Evolutionary conservation across 192 early-diverging fungal species (phyloP), one percentile per base, ranked within the genome.

Genomic region (Thoreauomyces humboldtii): DNA sequence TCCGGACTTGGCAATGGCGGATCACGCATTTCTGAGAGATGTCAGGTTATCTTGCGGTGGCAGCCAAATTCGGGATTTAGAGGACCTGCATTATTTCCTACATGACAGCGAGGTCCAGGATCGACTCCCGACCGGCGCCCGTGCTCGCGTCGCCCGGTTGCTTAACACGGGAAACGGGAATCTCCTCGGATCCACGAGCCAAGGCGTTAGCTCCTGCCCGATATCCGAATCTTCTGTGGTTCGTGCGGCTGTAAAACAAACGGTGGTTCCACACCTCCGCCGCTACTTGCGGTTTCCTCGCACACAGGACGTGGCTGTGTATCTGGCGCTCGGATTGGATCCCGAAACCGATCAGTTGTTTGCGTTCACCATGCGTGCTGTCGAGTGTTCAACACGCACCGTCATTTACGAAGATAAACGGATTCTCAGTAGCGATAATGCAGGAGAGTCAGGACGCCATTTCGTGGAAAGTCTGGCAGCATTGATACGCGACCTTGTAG

Each of bases 311-410:
- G 25, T 71, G 14, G 67, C 42, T 9, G 58, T 76, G 9, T 54
- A 61, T 37, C 34, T 76, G 5, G 65, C 71, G n/a, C 21, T 76
- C 33, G 43, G 53, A 9, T 11, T 59, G 22, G 72, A 76, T 37
- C 75, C 75, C 7, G 67, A 71, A 51, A 56, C 61, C 14, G 67
- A 69, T 19, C 29, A 19, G n/a, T 33, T 74, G 19, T 61, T 59
- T 45, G 67, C 17, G 12, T 75, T 65, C 29, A 65, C 71, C 19
- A 53, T 73, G 34, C 37, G 31, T 27, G 67, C 14, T 14, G 32
- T 56, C 17, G 12, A 24, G 11, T 22, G 53, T 12, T 41, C 56
- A 28, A n/a, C 61, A 25, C 34, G 43, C 25, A 24, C 52, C 35
- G 38, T 41, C 22, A 41, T 15, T 21, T 62, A 34, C 61, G 21